Conservation (phyloP, 2,329 filamentous ascomycete species). For the Nannizzia gypsea region DNA sequence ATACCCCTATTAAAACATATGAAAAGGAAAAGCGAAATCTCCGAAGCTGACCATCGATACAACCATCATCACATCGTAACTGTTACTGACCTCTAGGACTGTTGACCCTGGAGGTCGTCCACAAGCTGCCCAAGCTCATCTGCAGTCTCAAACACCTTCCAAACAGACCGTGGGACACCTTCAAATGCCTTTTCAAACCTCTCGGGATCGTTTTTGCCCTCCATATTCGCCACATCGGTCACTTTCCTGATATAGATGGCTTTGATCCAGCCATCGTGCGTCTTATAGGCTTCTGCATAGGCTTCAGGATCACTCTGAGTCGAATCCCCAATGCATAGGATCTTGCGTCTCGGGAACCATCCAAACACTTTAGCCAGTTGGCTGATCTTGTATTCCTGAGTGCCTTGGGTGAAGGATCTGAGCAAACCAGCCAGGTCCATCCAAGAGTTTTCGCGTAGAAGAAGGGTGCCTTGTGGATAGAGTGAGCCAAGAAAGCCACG, state of each 20-base stretch:
- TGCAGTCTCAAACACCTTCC: slow-evolving; percentile 74
- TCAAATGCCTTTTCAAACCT: slow-evolving; percentile 78
- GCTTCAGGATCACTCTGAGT: slow-evolving; percentile 86
- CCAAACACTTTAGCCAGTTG: slow-evolving; percentile 64
- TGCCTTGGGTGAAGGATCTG: slow-evolving; percentile 65
- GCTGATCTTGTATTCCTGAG: slow-evolving; percentile 73
- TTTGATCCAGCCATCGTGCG: slow-evolving; percentile 63
- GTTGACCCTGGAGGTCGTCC: slow-evolving; percentile 19
- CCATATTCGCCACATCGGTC: slow-evolving; percentile 60
- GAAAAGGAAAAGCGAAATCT: neutral
- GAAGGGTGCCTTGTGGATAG: slow-evolving; percentile 67
- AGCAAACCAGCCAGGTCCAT: slow-evolving; percentile 72
- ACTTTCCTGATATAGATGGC: slow-evolving; percentile 81
- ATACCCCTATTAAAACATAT: neutral
- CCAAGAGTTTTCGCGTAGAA: slow-evolving; percentile 77
- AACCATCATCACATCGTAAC: neutral
- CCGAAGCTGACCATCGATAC: neutral
- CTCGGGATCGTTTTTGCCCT: slow-evolving; percentile 59
- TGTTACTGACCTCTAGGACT: neutral
- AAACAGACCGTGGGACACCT: slow-evolving; percentile 55
- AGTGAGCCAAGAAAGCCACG: slow-evolving; percentile 56
- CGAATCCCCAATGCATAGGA: slow-evolving; percentile 79
- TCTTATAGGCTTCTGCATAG: slow-evolving; percentile 65
- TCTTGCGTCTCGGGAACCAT: slow-evolving; percentile 67
- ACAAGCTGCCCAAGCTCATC: slow-evolving; percentile 43